Evolutionary conservation across 768 basidiomycete genomes (phyloP).

Genomic region (Tephrocybe sp.): DNA sequence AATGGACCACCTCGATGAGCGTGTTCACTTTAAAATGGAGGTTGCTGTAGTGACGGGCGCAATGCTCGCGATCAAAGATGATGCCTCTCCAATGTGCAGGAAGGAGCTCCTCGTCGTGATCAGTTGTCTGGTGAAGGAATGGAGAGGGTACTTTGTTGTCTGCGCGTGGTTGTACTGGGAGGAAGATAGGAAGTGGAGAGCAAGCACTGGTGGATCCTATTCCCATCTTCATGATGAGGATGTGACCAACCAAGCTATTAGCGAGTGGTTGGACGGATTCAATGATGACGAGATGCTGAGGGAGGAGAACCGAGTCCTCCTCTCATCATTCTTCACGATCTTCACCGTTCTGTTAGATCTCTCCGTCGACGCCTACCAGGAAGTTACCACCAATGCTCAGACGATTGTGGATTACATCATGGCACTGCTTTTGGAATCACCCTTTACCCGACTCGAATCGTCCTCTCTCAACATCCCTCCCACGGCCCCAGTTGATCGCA

Average conservation of each 20-base stretch:
- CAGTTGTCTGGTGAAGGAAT: constrained; percentile 92
- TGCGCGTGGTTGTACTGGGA: constrained; percentile 98
- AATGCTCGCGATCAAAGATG: constrained; percentile 84
- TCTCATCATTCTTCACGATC: constrained; percentile 94
- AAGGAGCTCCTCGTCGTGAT: constrained; percentile 92
- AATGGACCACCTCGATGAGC: constrained; percentile 71
- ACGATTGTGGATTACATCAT: constrained; percentile 91
- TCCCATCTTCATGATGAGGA: constrained; percentile 58
- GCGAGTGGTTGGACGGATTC: constrained; percentile 76
- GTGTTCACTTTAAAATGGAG: constrained; percentile 85
- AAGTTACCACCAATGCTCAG: constrained; percentile 88
- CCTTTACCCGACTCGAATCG: constrained; percentile 72
- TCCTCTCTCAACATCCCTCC: constrained; percentile 59
- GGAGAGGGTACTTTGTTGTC: constrained; percentile 93
- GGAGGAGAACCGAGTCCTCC: constrained; percentile 76
- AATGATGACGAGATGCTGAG: constrained; percentile 62
- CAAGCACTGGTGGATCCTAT: constrained; percentile 32
- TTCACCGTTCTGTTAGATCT: constrained; percentile 86
- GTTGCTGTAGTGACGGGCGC: constrained; percentile 89
- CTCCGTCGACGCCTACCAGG: constrained; percentile 88
- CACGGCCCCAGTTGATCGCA: constrained; percentile 37
- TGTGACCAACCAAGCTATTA: constrained; percentile 64
- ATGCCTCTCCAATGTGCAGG: constrained; percentile 94
- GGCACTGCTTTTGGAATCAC: constrained; percentile 85
- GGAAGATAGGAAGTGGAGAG: constrained; percentile 71